These are phyloP conservation scores for Chaetomium fimeti DNA, from an alignment of 495 filamentous ascomycete genomes.

Conservation along the genomic window DNA sequence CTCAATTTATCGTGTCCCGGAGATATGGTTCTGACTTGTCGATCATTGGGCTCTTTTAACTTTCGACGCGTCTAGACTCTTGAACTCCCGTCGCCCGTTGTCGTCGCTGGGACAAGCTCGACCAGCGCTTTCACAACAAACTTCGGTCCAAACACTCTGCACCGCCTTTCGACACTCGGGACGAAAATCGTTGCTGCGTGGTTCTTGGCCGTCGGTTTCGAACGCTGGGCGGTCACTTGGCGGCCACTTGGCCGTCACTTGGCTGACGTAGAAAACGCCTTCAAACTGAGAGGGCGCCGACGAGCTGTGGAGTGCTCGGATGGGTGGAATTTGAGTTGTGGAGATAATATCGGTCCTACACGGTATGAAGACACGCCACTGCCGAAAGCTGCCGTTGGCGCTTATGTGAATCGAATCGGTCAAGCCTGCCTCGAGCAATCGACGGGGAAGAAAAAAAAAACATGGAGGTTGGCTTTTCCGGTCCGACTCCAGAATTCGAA, in stretches of 20 bases:
- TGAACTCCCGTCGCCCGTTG: neutral
- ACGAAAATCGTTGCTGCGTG: neutral
- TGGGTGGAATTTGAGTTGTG: neutral
- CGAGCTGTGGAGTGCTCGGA: neutral
- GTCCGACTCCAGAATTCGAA: too few relatives aligned
- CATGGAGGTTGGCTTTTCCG: too few relatives aligned
- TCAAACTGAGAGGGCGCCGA: neutral
- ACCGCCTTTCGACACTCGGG: neutral
- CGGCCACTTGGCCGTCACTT: neutral
- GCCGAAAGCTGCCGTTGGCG: neutral
- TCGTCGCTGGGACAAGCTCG: too few relatives aligned
- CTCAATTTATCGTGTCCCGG: neutral
- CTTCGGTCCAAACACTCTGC: neutral
- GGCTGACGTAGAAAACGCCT: constrained; percentile 17
- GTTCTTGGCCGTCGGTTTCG: constrained; percentile 1
- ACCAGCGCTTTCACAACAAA: neutral
- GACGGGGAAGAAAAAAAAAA: too few relatives aligned
- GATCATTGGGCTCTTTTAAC: neutral
- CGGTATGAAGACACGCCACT: neutral
- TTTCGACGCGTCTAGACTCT: neutral
- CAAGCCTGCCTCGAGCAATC: too few relatives aligned
- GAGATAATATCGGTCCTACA: constrained; percentile 13
- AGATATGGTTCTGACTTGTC: neutral
- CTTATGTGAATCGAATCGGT: too few relatives aligned
- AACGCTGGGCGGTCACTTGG: constrained; percentile 1